Evolutionary conservation across 139 green algal species (phyloP), one percentile per base, ranked within the genome.

Genomic region (Chlorella ohadii): DNA sequence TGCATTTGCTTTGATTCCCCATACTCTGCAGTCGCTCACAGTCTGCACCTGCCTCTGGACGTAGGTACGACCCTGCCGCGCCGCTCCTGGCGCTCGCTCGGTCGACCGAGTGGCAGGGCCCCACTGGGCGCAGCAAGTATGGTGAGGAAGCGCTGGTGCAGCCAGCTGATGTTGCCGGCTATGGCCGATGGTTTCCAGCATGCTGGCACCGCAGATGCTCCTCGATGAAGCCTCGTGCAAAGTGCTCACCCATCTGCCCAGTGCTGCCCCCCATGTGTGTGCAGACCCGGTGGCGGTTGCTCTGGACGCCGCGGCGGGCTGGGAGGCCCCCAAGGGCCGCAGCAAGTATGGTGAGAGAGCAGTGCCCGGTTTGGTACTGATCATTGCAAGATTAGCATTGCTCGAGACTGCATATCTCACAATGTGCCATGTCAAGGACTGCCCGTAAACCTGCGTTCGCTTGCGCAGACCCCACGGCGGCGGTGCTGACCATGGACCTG

Each of bases 231-330:
- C n/a, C n/a, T n/a, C n/a, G n/a, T n/a, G n/a, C n/a, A n/a, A n/a
- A n/a, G n/a, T n/a, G n/a, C n/a, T n/a, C n/a, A n/a, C n/a, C n/a
- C n/a, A n/a, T n/a, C n/a, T n/a, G n/a, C n/a, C n/a, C n/a, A n/a
- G n/a, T n/a, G 59, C 63, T 68, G 63, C 63, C 63, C 28, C 63
- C 28, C 0, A 36, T 22, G 27, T 59, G 51, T 22, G 51, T 22
- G 15, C 51, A 59, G 51, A 59, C 51, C 51, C 51, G 28, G 63
- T 79, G 9, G 57, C 59, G 59, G 76, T 39, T 4, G 76, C 76
- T 23, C 76, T 82, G 57, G 76, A 82, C 41, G 57, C 57, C 1
- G 76, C 76, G 3, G 76, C 76, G 12, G 76, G 76, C 33, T 82
- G 76, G 76, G 36, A 82, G 76, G 59, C 59, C 6, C 76, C 76